These are phyloP conservation scores for Aspergillus aculeatinus DNA, from an alignment of 2,329 filamentous ascomycete species.

Conservation along the genomic window DNA sequence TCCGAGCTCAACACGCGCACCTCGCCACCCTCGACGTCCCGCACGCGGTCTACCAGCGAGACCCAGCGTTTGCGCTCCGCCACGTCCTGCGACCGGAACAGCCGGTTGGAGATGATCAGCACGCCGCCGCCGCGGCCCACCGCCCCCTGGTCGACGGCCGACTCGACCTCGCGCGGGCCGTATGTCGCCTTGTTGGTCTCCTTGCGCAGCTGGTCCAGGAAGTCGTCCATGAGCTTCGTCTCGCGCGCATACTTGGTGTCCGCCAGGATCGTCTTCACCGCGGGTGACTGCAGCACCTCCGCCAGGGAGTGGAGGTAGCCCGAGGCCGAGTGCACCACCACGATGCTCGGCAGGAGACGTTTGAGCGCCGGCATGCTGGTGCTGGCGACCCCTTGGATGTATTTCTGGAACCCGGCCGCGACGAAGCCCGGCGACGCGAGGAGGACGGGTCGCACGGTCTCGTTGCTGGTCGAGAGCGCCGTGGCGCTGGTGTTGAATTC, in stretches of 20 bases:
- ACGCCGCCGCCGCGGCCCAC: slow-evolving; percentile 84
- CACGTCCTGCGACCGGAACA: slow-evolving; percentile 83
- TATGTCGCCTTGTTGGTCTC: slow-evolving; percentile 93
- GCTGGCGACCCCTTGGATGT: slow-evolving; percentile 62
- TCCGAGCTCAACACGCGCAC: slow-evolving; percentile 86
- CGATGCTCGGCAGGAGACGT: slow-evolving; percentile 62
- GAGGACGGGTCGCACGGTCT: slow-evolving; percentile 61
- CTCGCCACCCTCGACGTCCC: slow-evolving; percentile 76
- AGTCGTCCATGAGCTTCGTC: slow-evolving; percentile 78
- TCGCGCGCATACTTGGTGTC: slow-evolving; percentile 88
- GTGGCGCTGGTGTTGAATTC: slow-evolving; percentile 60
- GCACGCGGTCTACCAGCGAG: slow-evolving; percentile 80
- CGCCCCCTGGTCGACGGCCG: slow-evolving; percentile 80
- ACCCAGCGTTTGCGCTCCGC: slow-evolving; percentile 78
- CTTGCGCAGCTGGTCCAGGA: slow-evolving; percentile 72
- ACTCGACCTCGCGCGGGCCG: slow-evolving; percentile 76
- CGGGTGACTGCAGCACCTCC: slow-evolving; percentile 79
- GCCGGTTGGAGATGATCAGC: slow-evolving; percentile 78
- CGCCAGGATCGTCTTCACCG: slow-evolving; percentile 73
- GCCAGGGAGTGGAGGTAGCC: slow-evolving; percentile 84
- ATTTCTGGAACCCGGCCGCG: slow-evolving; percentile 75
- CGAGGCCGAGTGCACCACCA: slow-evolving; percentile 78
- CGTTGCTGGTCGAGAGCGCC: slow-evolving; percentile 34
- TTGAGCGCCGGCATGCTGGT: slow-evolving; percentile 61
- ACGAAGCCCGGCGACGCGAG: slow-evolving; percentile 89